These are phyloP conservation scores for Globisporangium heterothallicum DNA, from an alignment of 352 stramenopile species.

Conservation along the genomic window DNA sequence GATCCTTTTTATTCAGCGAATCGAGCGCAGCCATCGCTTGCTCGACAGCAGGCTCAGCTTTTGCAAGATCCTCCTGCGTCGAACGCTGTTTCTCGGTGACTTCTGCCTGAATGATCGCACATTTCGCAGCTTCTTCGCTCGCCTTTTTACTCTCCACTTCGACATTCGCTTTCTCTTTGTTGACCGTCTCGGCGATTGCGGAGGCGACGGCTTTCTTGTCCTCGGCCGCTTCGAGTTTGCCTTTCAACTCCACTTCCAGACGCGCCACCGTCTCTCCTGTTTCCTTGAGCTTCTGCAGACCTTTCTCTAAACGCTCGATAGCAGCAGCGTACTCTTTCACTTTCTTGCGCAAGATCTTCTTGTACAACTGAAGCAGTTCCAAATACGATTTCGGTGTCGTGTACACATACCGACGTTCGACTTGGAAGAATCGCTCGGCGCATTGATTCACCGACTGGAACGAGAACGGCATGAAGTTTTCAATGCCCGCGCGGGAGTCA, in stretches of 20 bases:
- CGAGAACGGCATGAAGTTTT: constrained; percentile 95
- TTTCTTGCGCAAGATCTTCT: constrained; percentile 90
- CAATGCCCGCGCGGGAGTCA: constrained; percentile 80
- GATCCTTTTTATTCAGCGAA: constrained; percentile 95
- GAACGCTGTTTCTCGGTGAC: constrained; percentile 91
- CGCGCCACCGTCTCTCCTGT: constrained; percentile 90
- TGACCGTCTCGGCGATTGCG: constrained; percentile 92
- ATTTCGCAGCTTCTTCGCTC: constrained; percentile 89
- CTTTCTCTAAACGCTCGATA: constrained; percentile 91
- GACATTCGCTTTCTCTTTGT: constrained; percentile 94
- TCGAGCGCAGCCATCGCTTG: constrained; percentile 95
- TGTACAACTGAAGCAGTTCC: constrained; percentile 93
- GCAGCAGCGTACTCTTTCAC: constrained; percentile 84
- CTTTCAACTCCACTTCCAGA: constrained; percentile 93
- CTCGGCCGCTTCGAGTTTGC: constrained; percentile 93
- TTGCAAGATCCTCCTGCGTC: constrained; percentile 88
- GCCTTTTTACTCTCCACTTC: constrained; percentile 94
- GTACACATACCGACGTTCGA: constrained; percentile 92
- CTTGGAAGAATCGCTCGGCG: constrained; percentile 84
- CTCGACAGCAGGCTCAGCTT: constrained; percentile 92
- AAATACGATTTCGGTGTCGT: constrained; percentile 95
- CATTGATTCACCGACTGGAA: constrained; percentile 93
- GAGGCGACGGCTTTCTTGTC: constrained; percentile 94
- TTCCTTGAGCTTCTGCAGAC: constrained; percentile 90
- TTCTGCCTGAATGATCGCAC: constrained; percentile 91